phyloP scores from a whole-genome alignment of 306 rosid genomes.

The Fragaria ananassa region DNA sequence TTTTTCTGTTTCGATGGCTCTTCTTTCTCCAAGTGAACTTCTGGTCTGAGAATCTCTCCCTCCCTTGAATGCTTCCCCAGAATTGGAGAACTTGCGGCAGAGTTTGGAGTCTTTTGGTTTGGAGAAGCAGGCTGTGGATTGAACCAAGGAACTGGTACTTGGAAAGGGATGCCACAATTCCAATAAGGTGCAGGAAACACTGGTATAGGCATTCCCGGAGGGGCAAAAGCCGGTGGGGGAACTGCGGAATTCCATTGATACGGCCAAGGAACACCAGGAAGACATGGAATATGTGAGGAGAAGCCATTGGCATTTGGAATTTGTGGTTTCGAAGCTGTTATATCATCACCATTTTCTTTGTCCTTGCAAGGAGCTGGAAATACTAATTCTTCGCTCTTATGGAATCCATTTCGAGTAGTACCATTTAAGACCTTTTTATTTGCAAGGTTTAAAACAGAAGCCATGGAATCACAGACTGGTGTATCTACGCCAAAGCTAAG shows the following conservation, averaged over 20 bases:
- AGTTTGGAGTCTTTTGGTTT: slow-evolving; percentile 32
- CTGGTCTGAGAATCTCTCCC: slow-evolving; percentile 35
- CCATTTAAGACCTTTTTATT: slow-evolving; percentile 48
- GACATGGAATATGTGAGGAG: slow-evolving; percentile 57
- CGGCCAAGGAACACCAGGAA: slow-evolving; percentile 86
- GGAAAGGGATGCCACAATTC: slow-evolving; percentile 69
- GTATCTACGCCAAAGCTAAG: slow-evolving; percentile 67
- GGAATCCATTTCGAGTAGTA: slow-evolving; percentile 43
- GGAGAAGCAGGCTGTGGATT: slow-evolving; percentile 47
- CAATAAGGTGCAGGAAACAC: slow-evolving; percentile 66
- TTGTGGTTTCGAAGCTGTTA: slow-evolving; percentile 43
- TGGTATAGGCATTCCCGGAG: slow-evolving; percentile 64
- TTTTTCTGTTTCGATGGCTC: slow-evolving; percentile 48
- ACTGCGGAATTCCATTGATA: slow-evolving; percentile 59
- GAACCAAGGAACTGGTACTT: slow-evolving; percentile 55
- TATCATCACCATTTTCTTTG: slow-evolving; percentile 54
- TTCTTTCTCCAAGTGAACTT: slow-evolving; percentile 28
- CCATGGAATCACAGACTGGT: slow-evolving; percentile 59
- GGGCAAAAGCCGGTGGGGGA: slow-evolving; percentile 57
- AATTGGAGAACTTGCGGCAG: slow-evolving; percentile 47
- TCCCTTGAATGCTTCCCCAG: slow-evolving; percentile 79
- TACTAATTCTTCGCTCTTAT: slow-evolving; percentile 36
- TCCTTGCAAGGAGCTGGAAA: slow-evolving; percentile 33
- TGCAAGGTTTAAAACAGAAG: slow-evolving; percentile 45
- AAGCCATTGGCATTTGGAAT: slow-evolving; percentile 41